Conservation (phyloP, 164 flowering plant species). For the Hamamelis virginiana region DNA sequence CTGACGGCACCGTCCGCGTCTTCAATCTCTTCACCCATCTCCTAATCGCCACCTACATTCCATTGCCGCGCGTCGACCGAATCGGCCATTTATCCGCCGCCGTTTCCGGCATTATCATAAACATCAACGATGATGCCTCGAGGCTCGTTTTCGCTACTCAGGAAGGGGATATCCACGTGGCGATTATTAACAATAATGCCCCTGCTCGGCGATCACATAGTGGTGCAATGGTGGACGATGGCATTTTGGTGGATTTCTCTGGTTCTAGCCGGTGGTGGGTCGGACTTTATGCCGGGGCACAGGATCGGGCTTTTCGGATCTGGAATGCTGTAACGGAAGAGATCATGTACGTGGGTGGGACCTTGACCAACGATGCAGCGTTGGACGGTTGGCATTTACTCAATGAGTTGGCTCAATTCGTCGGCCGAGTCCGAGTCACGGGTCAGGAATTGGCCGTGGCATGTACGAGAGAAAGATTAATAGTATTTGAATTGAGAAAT, state of each 20-base stretch:
- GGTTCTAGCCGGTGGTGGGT: conserved; percentile 78
- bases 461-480: conserved; percentile 42
- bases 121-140: conserved; percentile 26
- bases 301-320: conserved; percentile 67
- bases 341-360: conserved; percentile 60
- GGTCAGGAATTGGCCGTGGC: conserved; percentile 52
- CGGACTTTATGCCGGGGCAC: conserved; percentile 79
- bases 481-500: conserved; percentile 48
- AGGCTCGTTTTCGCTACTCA: conserved; percentile 66
- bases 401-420: conserved; percentile 42
- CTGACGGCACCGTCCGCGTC: conserved; percentile 73
- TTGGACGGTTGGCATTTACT: conserved; percentile 79
- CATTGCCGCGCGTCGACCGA: conserved; percentile 47
- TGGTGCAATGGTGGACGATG: conserved; percentile 62
- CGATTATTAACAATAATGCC: conserved; percentile 12
- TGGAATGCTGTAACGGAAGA: conserved; percentile 68
- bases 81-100: conserved; percentile 70
- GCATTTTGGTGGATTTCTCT: conserved; percentile 62
- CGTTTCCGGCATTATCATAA: conserved; percentile 64
- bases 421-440: conserved; percentile 67
- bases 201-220: conserved; percentile 41
- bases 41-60: conserved; percentile 50
- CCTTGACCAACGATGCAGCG: conserved; percentile 72
- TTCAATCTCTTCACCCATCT: conserved; percentile 47
- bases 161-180: conserved; percentile 72